These are phyloP conservation scores for Plenodomus lindquistii DNA, from an alignment of 2,329 filamentous ascomycete genomes.

Conservation along the genomic window DNA sequence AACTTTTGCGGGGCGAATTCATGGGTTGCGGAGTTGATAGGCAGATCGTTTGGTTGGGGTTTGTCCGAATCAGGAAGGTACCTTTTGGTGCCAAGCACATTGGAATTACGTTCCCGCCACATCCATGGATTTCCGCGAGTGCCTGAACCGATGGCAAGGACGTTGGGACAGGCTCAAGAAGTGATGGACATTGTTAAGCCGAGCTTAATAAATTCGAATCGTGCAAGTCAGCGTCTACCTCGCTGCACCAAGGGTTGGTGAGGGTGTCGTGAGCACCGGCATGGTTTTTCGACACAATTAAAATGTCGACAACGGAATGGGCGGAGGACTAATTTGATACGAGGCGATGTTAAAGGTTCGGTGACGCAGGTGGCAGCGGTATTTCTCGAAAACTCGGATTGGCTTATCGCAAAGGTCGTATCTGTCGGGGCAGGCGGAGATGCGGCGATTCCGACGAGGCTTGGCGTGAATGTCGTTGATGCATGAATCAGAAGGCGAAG, in stretches of 20 bases:
- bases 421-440: background rate
- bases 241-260: background rate
- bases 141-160: background rate
- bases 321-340: background rate
- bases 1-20: slow-evolving; percentile 5
- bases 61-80: slow-evolving; percentile 21
- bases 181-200: slow-evolving; percentile 3
- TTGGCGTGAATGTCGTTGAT: background rate
- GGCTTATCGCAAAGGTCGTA: background rate
- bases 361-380: background rate
- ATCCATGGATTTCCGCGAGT: slow-evolving; percentile 3
- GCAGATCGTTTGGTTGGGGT: slow-evolving; percentile 6
- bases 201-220: background rate
- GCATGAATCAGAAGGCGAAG: background rate
- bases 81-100: slow-evolving; percentile 16
- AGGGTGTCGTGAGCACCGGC: background rate
- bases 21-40: slow-evolving; percentile 9
- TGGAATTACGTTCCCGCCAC: slow-evolving; percentile 11
- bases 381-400: background rate
- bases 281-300: background rate
- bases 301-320: background rate
- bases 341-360: background rate
- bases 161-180: slow-evolving; percentile 1
- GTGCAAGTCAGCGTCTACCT: background rate
- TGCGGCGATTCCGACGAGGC: background rate